Conservation (phyloP, 2,329 filamentous ascomycete genomes). For the Orbilia brochopaga region DNA sequence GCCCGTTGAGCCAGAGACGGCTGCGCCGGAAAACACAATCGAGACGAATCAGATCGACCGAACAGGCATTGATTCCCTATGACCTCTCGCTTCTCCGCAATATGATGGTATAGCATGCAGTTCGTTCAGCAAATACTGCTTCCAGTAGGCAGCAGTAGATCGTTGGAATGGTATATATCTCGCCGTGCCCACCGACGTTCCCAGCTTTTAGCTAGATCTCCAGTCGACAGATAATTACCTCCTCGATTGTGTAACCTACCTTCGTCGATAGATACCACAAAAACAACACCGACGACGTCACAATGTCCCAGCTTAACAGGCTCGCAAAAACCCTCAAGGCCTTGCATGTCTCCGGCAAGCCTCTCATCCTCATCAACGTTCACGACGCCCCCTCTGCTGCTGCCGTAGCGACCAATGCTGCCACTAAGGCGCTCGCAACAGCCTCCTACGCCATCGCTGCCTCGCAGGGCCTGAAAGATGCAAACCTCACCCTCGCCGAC, state of each 20-base stretch:
- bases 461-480: conserved; percentile 60
- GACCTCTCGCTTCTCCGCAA: no score
- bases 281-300: conserved; percentile 17
- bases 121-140: no score
- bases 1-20: background rate
- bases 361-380: conserved; percentile 65
- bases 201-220: no score
- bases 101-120: no score
- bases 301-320: conserved; percentile 15
- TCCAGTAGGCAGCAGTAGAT: no score
- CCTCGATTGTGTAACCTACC: background rate
- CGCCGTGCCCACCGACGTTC: background rate
- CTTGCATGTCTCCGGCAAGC: conserved; percentile 63
- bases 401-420: conserved; percentile 60
- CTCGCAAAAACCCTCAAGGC: conserved; percentile 57
- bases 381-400: conserved; percentile 64
- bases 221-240: no score
- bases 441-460: conserved; percentile 64
- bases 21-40: background rate
- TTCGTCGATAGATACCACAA: conserved; percentile 13
- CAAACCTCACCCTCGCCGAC: conserved; percentile 62
- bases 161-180: no score
- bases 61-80: no score
- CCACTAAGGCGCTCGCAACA: conserved; percentile 62
- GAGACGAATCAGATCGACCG: no score